Evolutionary conservation across 2,329 filamentous ascomycete genomes (phyloP), one percentile per base, ranked within the genome.

Genomic region (Cladosporium sp.): DNA sequence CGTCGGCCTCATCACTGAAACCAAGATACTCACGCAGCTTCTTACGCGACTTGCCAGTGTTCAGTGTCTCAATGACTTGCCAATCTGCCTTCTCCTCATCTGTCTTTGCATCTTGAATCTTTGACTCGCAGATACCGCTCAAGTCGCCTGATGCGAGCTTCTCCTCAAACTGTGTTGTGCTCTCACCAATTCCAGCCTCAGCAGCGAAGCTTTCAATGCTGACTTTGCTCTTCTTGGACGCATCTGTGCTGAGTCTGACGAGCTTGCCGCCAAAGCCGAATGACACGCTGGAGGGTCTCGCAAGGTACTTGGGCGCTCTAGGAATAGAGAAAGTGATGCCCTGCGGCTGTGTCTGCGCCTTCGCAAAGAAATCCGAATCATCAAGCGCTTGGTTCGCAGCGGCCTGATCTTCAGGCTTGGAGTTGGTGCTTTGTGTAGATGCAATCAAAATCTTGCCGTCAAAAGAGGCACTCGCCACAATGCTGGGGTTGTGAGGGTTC

Each of bases 251-350:
- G 79, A 97, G 89, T 65, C 88, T 86, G 18, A 98, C 88, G 26
- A 99, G 83, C 77, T 97, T 96, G 62, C 96, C 95, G 64, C 95
- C 95, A 76, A 98, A 99, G 0, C 93, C 95, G 79, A 99, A 99
- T 0, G 93, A 91, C 18, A 90, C 94, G 72, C 92, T 92, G 50
- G 89, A 86, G 1, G 94, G 93, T 64, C 91, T 86, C 78, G 96
- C 89, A 50, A 95, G 85, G 95, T 95, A 99, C 71, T 89, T 93
- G 0, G 95, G 96, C 1, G 95, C 89, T 75, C 92, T 93, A 58
- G 85, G 83, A 53, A 99, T 83, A 2, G 92, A 92, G 82, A 98
- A 99, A 2, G 91, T 93, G 29, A 91, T 91, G 26, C 89, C 91
- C 78, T 97, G 93, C 3, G 94, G 92, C 74, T 97, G 92, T 7